Percentiles rank a stretch among this genome's conserved stretches.
These are phyloP conservation scores for Gamsiella multidivaricata DNA, from an alignment of 192 early-diverging fungal genomes.

Conservation along the genomic window DNA sequence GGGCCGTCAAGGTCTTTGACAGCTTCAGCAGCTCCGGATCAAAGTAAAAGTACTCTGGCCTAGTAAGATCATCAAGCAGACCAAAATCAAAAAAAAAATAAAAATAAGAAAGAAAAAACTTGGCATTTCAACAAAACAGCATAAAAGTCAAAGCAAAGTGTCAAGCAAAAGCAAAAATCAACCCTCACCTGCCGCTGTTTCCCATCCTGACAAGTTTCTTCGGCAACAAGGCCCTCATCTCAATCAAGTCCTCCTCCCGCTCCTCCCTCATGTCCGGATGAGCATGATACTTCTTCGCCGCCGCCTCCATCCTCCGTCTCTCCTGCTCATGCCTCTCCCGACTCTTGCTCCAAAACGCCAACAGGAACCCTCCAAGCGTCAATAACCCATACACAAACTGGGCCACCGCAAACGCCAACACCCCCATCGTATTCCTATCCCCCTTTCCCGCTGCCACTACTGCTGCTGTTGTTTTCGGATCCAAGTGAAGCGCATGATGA, in stretches of 20 bases:
- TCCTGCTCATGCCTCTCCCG: conserved; percentile 12
- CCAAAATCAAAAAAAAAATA: too few relatives aligned
- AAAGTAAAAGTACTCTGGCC: conserved; percentile 63
- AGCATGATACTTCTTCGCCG: conserved; percentile 15
- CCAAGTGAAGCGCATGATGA: too few relatives aligned
- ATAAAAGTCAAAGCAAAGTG: neutral
- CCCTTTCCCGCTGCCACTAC: too few relatives aligned
- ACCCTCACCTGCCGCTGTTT: conserved; percentile 50
- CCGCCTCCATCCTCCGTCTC: conserved; percentile 9
- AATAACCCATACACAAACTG: conserved; percentile 78
- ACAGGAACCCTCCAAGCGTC: conserved; percentile 67
- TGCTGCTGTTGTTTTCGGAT: too few relatives aligned
- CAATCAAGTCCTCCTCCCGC: conserved; percentile 35
- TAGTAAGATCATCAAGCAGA: conserved; percentile 14
- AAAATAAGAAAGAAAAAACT: conserved; percentile 10
- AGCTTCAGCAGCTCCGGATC: conserved; percentile 72
- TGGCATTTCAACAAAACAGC: neutral
- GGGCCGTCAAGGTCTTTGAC: conserved; percentile 80
- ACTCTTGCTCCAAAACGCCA: conserved; percentile 50
- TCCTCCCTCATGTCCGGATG: neutral
- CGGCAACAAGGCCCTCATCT: conserved; percentile 49
- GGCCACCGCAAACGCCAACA: conserved; percentile 82
- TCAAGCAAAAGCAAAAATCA: conserved; percentile 1
- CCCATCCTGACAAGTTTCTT: conserved; percentile 27
- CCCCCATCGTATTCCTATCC: conserved; percentile 65